A percentile compares a stretch with the other conserved stretches of the same genome.
phyloP scores from a whole-genome alignment of 352 stramenopile genomes.

The Pythium grandisporangium region DNA sequence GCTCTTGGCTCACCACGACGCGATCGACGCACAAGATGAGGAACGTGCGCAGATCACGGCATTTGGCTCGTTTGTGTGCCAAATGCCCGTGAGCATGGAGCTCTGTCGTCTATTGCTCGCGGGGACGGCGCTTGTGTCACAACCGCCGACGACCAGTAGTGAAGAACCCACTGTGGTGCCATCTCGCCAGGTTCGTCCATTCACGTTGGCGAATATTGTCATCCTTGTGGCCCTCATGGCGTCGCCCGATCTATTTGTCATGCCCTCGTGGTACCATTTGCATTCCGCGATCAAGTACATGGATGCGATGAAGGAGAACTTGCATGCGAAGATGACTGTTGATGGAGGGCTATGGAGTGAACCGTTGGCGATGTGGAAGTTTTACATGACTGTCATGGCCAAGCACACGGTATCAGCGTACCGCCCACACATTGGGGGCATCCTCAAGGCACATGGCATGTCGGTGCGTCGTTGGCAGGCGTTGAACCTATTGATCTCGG shows the following conservation, averaged over 20 bases:
- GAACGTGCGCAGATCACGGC: conserved; percentile 45
- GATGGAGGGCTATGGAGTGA: conserved; percentile 68
- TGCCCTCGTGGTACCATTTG: conserved; percentile 75
- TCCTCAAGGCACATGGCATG: conserved; percentile 45
- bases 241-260: conserved; percentile 60
- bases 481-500: conserved; percentile 70
- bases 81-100: conserved; percentile 67
- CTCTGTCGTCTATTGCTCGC: conserved; percentile 70
- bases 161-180: conserved; percentile 2
- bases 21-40: conserved; percentile 54
- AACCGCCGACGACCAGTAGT: not conserved
- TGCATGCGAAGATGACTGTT: conserved; percentile 56
- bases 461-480: conserved; percentile 64
- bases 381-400: conserved; percentile 52
- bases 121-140: conserved; percentile 29
- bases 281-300: conserved; percentile 52
- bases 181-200: too few species aligned
- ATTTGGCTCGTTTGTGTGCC: conserved; percentile 73
- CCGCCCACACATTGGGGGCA: conserved; percentile 29
- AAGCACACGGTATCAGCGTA: conserved; percentile 25
- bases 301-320: conserved; percentile 67
- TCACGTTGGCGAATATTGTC: conserved; percentile 33
- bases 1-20: conserved; percentile 51
- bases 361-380: conserved; percentile 57
- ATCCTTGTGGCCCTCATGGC: conserved; percentile 59